These are phyloP conservation scores for Lepiota brunneoincarnata DNA, from an alignment of 768 basidiomycete species.

Conservation along the genomic window DNA sequence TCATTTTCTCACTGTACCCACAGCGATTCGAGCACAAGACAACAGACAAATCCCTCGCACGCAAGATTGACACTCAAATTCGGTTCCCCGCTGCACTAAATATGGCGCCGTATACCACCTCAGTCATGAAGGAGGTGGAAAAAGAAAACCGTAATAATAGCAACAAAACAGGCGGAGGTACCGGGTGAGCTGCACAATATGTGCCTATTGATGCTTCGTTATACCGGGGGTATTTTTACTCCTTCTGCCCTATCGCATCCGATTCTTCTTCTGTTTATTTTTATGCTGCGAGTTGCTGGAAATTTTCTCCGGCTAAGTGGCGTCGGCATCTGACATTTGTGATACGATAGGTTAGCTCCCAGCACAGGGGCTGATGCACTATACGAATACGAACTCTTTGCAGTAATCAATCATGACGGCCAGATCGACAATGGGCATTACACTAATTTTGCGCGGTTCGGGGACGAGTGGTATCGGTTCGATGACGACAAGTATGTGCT, in stretches of 20 bases:
- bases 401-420: slow-evolving; percentile 93
- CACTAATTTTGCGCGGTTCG: slow-evolving; percentile 80
- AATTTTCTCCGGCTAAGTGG: not conserved
- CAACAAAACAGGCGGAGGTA: not conserved
- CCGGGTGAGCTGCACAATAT: slow-evolving; percentile 2
- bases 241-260: not conserved
- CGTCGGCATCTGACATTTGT: not conserved
- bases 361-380: slow-evolving; percentile 53
- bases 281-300: not conserved
- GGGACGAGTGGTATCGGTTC: slow-evolving; percentile 66
- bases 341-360: not conserved
- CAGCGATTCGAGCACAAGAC: slow-evolving; percentile 93
- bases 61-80: slow-evolving; percentile 83
- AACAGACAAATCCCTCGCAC: slow-evolving; percentile 64
- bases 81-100: slow-evolving; percentile 82
- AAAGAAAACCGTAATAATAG: slow-evolving; percentile 34
- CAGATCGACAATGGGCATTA: slow-evolving; percentile 95
- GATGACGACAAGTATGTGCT: slow-evolving; percentile 9
- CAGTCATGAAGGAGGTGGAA: slow-evolving; percentile 48
- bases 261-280: not conserved
- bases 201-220: not conserved
- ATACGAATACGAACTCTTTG: slow-evolving; percentile 90
- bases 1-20: not conserved
- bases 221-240: not conserved
- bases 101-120: slow-evolving; percentile 85